A percentile compares a stretch with the other conserved stretches of the same genome.
phyloP scores from a whole-genome alignment of 371 early-diverging fungal species.

The Mortierella sp. region DNA sequence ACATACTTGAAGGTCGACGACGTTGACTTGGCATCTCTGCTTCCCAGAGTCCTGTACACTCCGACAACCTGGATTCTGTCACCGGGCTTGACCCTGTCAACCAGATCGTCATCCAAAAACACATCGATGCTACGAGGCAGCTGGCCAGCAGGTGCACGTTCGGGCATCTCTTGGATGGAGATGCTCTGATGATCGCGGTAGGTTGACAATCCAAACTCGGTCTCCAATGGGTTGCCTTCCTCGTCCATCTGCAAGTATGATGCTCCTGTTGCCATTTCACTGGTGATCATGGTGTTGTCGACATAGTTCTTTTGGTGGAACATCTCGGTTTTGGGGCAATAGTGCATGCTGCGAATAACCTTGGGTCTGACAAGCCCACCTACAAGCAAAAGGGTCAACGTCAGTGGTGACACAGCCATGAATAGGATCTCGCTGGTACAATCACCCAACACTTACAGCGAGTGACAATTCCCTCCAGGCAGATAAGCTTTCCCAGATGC shows the following conservation, averaged over 20 bases:
- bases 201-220: conserved; percentile 95
- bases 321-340: conserved; percentile 82
- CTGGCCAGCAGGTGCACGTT: conserved; percentile 98
- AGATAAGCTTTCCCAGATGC: conserved; percentile 91
- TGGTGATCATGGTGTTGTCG: conserved; percentile 79
- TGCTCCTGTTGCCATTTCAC: conserved; percentile 74
- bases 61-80: conserved; percentile 98
- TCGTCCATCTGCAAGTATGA: conserved; percentile 92
- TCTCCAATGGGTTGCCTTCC: conserved; percentile 90
- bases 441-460: conserved; percentile 69
- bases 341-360: conserved; percentile 94
- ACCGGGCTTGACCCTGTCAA: conserved; percentile 98
- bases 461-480: conserved; percentile 99
- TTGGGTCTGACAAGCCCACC: conserved; percentile 98
- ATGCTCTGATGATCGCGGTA: conserved; percentile 98
- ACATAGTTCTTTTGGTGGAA: conserved; percentile 93
- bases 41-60: conserved; percentile 91
- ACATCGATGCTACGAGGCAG: conserved; percentile 97
- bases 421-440: background rate
- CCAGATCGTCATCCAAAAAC: conserved; percentile 97
- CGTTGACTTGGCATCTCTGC: conserved; percentile 77
- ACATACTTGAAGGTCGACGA: conserved; percentile 86
- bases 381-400: conserved; percentile 19
- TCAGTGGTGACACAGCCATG: background rate
- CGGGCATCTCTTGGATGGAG: conserved; percentile 99